Base-by-base conservation (phyloP, 441 rosid genomes). In the Arabidopsis lyrata region DNA sequence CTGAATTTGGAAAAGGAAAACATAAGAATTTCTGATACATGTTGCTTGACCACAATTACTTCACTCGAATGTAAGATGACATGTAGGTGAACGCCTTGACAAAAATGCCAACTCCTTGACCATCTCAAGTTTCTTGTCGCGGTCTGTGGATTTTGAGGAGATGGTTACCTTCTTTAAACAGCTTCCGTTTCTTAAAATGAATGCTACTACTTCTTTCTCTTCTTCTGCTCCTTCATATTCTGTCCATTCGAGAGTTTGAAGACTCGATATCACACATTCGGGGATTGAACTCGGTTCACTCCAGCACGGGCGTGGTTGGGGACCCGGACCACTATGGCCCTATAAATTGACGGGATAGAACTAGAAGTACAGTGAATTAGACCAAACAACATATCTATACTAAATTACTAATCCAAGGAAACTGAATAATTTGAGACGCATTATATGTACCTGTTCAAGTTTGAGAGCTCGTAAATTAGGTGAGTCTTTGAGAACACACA, bases 391-490 rank as follows among this genome's bases (percentile, higher is more conserved):
- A 5, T 42, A 42, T 34, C 3, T 14, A 14, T 22, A 50, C 18
- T 22, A 2, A 22, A 22, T 22, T 22, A 22, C 24, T 12, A 10
- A 29, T 13, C 14, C 16, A 24, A 27, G 15, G 12, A 29, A 4
- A 62, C 12, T 38, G 11, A 22, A 27, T 36, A n/a, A n/a, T 11
- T 2, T 44, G 24, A 12, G 4, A 6, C 6, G 6, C 0, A 34
- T 10, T 11, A 34, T 11, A 27, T 35, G 16, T 4, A 68, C 74
- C 66, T 9, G 27, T 0, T 3, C 9, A n/a, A 74, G 53, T 18
- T 38, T 38, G 53, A 74, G 72, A 49, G 44, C 2, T 41, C 18
- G 66, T 49, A 74, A 5, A 0, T 36, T 58, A 48, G 78, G 73
- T 1, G 67, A 58, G 14, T 57, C 72, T 49, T 2, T 20, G 14